Conservation (phyloP, 352 stramenopile species). For the Globisporangium spiculum region DNA sequence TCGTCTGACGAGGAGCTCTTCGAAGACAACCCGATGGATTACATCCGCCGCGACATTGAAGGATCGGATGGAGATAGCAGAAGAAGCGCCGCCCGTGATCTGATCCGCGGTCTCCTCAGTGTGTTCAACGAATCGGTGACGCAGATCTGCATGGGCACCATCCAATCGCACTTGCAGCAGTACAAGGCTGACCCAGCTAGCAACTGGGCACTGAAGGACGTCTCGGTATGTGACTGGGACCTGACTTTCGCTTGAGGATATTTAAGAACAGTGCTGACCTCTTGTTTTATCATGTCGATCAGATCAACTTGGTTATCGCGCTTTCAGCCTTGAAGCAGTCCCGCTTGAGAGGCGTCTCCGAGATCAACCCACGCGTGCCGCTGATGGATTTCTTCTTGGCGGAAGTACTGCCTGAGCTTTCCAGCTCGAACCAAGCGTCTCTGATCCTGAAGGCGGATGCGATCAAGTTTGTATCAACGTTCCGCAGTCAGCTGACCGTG, state of each 20-base stretch:
- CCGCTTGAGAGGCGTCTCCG: constrained; percentile 89
- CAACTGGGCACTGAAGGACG: constrained; percentile 96
- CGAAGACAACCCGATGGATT: constrained; percentile 98
- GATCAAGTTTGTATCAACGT: constrained; percentile 99
- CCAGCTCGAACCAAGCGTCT: constrained; percentile 72
- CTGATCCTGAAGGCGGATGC: constrained; percentile 95
- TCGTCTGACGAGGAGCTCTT: constrained; percentile 97
- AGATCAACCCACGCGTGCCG: constrained; percentile 93
- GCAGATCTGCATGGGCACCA: constrained; percentile 91
- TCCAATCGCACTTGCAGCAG: constrained; percentile 89
- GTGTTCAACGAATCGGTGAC: constrained; percentile 95
- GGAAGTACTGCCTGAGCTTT: constrained; percentile 94
- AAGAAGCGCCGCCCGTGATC: constrained; percentile 92
- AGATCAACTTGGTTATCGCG: constrained; percentile 94
- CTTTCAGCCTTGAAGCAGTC: constrained; percentile 95
- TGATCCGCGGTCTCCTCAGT: constrained; percentile 93
- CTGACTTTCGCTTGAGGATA: background rate
- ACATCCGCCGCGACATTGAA: constrained; percentile 98
- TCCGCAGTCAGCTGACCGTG: constrained; percentile 95
- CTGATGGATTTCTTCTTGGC: constrained; percentile 96
- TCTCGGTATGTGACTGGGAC: constrained; percentile 80
- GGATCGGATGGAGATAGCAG: constrained; percentile 96
- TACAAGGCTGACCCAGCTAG: constrained; percentile 81
- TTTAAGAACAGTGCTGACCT: background rate
- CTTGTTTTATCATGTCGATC: background rate